These are phyloP conservation scores for Venturia asperata DNA, from an alignment of 2,329 filamentous ascomycete species.

Conservation along the genomic window DNA sequence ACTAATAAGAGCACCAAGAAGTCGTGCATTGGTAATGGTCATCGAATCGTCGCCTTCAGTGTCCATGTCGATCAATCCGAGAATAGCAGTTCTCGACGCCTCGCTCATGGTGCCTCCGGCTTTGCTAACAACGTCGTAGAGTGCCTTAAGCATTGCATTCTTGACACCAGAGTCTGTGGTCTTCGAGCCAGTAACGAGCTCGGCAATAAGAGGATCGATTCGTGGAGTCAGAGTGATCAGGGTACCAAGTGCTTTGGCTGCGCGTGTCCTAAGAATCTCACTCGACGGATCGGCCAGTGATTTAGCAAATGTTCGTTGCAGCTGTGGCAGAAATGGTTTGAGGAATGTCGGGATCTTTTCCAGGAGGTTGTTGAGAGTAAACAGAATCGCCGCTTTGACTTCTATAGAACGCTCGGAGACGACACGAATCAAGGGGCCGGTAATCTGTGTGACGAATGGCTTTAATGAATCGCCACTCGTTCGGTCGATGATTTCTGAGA, in stretches of 20 bases:
- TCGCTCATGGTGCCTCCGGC: slow-evolving; percentile 94
- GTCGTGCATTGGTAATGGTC: slow-evolving; percentile 81
- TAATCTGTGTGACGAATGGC: slow-evolving; percentile 95
- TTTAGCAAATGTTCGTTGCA: slow-evolving; percentile 95
- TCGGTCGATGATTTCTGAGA: slow-evolving; percentile 92
- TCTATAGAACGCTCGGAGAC: slow-evolving; percentile 94
- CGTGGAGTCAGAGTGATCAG: slow-evolving; percentile 92
- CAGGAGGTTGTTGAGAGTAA: slow-evolving; percentile 88
- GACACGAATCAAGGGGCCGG: slow-evolving; percentile 92
- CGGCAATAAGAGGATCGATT: slow-evolving; percentile 86
- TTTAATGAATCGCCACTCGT: slow-evolving; percentile 82
- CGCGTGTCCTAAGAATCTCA: slow-evolving; percentile 76
- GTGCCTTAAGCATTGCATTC: slow-evolving; percentile 92
- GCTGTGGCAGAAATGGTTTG: slow-evolving; percentile 92
- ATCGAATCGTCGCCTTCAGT: slow-evolving; percentile 59
- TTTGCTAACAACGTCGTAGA: slow-evolving; percentile 95
- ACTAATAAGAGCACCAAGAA: slow-evolving; percentile 84
- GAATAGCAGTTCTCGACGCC: slow-evolving; percentile 73
- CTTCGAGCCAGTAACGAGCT: slow-evolving; percentile 92
- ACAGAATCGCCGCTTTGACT: slow-evolving; percentile 88
- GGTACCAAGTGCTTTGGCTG: slow-evolving; percentile 88
- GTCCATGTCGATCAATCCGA: slow-evolving; percentile 82
- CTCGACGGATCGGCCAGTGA: slow-evolving; percentile 89
- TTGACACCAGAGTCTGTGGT: slow-evolving; percentile 69
- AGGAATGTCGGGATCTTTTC: slow-evolving; percentile 95